Base-by-base conservation (phyloP, 495 filamentous ascomycete genomes). In the Annulohypoxylon maeteangense region DNA sequence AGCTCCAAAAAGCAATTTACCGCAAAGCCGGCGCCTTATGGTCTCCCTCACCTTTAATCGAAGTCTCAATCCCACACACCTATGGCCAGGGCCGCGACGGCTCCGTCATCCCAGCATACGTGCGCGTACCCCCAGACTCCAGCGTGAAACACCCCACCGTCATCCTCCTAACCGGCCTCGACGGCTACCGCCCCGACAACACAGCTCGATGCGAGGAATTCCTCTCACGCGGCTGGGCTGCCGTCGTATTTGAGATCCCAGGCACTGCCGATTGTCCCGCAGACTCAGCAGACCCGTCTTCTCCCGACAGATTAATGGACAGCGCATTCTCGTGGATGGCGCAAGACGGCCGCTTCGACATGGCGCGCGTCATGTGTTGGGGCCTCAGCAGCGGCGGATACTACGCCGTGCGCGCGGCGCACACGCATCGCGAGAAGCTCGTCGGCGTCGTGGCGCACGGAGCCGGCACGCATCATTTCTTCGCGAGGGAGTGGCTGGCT, bases 211-310 rank as follows among this genome's bases (percentile, higher is more conserved):
- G 85, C 59, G 84, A 91, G 36, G 89, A 91, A 78, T 92, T 89
- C 68, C 74, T 88, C 10, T 77, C 81, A 57, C 87, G 85, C 65
- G 88, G 85, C 20, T 91, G 85, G 88, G 89, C 77, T 23, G 81
- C 76, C 1, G 82, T 93, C 3, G 81, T 92, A 27, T 84, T 87
- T 23, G 92, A 95, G 79, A 92, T 95, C 63, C 92, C 92, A 0
- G 92, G 92, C 0, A 95, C 92, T 0, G 92, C 90, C 2, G 92
- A 95, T 75, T 92, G 86, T 64, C 92, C 91, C 0, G 90, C 91
- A 0, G 87, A 89, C 62, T 81, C 78, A 4, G 78, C 81, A 0
- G 84, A 87, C 61, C 80, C 86, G 3, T 70, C 76, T 22, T 75
- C 76, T 3, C 70, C 82, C 0, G 88, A 89, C 25, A 81, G 90